Percentiles rank a stretch among this genome's conserved stretches.
phyloP scores from a whole-genome alignment of 768 basidiomycete species.

The Russula compacta region DNA sequence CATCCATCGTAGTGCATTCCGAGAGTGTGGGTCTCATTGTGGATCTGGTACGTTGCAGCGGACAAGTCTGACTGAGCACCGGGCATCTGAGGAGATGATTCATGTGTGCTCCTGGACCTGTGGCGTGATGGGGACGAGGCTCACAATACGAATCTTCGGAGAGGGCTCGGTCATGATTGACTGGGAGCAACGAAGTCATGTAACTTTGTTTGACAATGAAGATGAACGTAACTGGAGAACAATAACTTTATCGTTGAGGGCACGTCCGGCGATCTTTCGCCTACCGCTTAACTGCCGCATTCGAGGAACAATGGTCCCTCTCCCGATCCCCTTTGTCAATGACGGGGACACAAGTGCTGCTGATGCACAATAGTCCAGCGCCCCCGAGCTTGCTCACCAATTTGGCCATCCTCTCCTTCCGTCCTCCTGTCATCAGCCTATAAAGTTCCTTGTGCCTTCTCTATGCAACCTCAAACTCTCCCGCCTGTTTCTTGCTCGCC shows the following conservation, averaged over 20 bases:
- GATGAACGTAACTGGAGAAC: neutral
- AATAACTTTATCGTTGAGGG: neutral
- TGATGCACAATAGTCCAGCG: constrained; percentile 17
- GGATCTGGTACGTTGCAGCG: constrained; percentile 84
- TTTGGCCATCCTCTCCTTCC: neutral
- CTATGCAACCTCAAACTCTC: neutral
- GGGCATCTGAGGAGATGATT: constrained; percentile 48
- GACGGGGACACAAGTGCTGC: neutral
- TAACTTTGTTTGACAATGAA: neutral
- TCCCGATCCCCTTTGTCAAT: neutral
- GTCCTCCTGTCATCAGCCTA: neutral
- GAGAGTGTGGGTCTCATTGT: constrained; percentile 92
- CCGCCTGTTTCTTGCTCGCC: neutral
- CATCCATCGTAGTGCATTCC: constrained; percentile 98
- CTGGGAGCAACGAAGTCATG: neutral
- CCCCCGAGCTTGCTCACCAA: neutral
- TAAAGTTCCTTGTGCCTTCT: constrained; percentile 4
- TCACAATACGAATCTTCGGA: constrained; percentile 18
- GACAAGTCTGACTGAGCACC: constrained; percentile 76
- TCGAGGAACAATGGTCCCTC: constrained; percentile 13
- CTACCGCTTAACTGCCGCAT: constrained; percentile 2
- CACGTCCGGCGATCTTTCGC: neutral
- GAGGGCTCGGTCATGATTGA: constrained; percentile 9
- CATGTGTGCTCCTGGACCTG: neutral
- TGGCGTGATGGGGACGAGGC: neutral